phyloP scores from a whole-genome alignment of 306 rosid species.

The Purshia tridentata region DNA sequence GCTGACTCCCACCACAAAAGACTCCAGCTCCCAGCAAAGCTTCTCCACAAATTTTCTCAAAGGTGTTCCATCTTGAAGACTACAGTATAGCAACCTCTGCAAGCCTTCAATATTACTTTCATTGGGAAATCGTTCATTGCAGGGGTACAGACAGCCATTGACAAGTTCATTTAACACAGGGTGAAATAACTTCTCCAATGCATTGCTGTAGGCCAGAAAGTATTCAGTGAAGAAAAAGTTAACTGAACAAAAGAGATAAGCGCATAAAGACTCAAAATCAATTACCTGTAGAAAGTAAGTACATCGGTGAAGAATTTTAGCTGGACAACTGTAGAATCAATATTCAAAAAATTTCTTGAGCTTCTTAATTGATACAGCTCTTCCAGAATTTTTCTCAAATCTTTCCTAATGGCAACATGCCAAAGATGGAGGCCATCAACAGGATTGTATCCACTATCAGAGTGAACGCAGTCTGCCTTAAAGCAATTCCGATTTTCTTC shows the following conservation, averaged over 20 bases:
- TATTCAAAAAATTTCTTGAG: conserved; percentile 38
- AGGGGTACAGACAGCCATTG: conserved; percentile 34
- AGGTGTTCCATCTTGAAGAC: conserved; percentile 41
- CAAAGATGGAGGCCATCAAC: conserved; percentile 73
- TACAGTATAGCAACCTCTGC: conserved; percentile 49
- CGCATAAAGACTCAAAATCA: neutral
- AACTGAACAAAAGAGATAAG: conserved; percentile 5
- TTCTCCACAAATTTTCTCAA: conserved; percentile 51
- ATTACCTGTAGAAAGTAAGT: conserved; percentile 71
- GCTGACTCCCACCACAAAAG: conserved; percentile 50
- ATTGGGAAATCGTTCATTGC: conserved; percentile 38
- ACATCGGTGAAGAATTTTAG: conserved; percentile 72
- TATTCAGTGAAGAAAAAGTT: conserved; percentile 27
- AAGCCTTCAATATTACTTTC: conserved; percentile 60
- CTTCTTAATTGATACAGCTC: conserved; percentile 57
- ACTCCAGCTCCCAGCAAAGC: conserved; percentile 65
- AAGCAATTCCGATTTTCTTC: conserved; percentile 34
- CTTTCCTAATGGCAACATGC: conserved; percentile 71
- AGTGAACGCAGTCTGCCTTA: conserved; percentile 28
- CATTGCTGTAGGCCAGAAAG: conserved; percentile 57
- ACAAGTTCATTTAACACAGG: conserved; percentile 53
- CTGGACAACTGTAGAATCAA: conserved; percentile 61
- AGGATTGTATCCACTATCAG: conserved; percentile 47
- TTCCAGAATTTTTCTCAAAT: conserved; percentile 53
- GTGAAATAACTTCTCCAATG: conserved; percentile 61